phyloP scores from a whole-genome alignment of 139 green algal species.

The Mesotaenium endlicherianum region DNA sequence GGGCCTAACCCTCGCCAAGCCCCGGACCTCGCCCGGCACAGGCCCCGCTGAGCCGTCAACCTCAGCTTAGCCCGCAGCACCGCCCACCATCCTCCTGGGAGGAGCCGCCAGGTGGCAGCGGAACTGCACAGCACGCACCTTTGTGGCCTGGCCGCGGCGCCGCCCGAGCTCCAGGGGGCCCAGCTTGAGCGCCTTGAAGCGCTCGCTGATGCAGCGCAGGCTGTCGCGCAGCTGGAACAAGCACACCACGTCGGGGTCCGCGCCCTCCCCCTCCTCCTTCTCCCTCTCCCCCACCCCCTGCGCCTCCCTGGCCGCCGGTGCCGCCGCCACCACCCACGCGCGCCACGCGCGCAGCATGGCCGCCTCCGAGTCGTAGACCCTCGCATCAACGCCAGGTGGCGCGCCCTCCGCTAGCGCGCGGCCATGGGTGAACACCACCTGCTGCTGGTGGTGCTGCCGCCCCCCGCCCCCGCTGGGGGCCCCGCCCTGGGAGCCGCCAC shows the following conservation, averaged over 20 bases:
- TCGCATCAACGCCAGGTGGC: neutral
- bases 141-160: neutral
- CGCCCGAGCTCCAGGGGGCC: neutral
- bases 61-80: too few species aligned
- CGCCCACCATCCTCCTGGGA: too few species aligned
- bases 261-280: neutral
- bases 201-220: conserved; percentile 8
- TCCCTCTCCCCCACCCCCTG: neutral
- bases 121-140: too few species aligned
- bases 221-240: conserved; percentile 38
- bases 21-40: too few species aligned
- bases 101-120: too few species aligned
- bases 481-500: neutral
- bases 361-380: neutral
- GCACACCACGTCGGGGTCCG: conserved; percentile 25
- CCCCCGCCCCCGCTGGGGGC: too few species aligned
- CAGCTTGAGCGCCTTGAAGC: conserved; percentile 17
- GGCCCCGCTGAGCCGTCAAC: too few species aligned
- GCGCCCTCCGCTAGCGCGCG: neutral
- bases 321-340: neutral
- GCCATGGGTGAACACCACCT: conserved; percentile 17
- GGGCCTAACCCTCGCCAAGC: too few species aligned
- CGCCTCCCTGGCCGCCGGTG: too few species aligned
- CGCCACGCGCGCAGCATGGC: neutral
- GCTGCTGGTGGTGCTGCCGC: too few species aligned